Evolutionary conservation across 345 rosid genomes (phyloP).

Genomic region (Linum tenue): DNA sequence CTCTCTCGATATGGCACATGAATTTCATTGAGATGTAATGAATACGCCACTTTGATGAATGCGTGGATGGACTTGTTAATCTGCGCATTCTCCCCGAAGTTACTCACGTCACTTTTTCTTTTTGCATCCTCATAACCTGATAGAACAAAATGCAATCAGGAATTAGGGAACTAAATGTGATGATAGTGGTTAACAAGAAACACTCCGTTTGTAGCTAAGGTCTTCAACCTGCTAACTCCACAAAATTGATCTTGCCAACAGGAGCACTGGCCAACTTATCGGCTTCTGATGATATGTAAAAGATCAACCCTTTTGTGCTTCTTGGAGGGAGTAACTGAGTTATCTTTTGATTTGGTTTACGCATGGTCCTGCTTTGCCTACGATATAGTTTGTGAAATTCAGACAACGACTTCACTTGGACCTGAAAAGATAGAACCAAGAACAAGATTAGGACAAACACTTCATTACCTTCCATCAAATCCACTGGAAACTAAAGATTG

Average conservation of each 20-base stretch:
- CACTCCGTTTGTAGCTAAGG: neutral
- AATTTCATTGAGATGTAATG: constrained; percentile 49
- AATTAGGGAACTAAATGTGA: neutral
- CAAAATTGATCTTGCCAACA: constrained; percentile 55
- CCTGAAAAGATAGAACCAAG: constrained; percentile 24
- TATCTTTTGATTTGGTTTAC: constrained; percentile 25
- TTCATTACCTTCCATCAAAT: neutral
- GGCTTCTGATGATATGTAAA: constrained; percentile 26
- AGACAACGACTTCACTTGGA: constrained; percentile 39
- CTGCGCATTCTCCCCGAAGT: constrained; percentile 35
- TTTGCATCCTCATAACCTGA: constrained; percentile 63
- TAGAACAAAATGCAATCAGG: constrained; percentile 4
- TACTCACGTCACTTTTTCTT: constrained; percentile 31
- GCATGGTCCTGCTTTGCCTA: constrained; percentile 15
- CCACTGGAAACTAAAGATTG: neutral
- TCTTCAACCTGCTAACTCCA: constrained; percentile 59
- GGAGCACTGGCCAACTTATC: constrained; percentile 11
- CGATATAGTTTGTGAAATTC: constrained; percentile 44
- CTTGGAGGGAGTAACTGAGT: constrained; percentile 24
- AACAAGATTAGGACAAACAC: constrained; percentile 5
- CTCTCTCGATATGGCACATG: constrained; percentile 78
- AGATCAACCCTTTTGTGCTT: constrained; percentile 52
- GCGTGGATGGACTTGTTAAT: constrained; percentile 63
- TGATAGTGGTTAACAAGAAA: neutral
- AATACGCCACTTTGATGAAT: constrained; percentile 52